Evolutionary conservation across 192 early-diverging fungal genomes (phyloP).

Genomic region (Entomortierella lignicola): DNA sequence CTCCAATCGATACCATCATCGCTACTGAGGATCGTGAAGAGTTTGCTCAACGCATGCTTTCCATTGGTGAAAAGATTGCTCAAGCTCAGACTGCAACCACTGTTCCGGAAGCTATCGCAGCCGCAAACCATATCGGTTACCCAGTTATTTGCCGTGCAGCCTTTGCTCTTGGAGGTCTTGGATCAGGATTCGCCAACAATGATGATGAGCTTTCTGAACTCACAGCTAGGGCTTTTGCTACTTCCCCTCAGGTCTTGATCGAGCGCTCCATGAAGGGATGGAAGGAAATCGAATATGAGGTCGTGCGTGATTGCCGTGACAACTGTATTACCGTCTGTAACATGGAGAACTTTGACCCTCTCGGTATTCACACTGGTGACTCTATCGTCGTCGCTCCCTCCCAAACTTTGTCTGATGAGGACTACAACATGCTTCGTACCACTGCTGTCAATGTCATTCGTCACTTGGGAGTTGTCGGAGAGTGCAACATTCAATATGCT

Average conservation of each 20-base stretch:
- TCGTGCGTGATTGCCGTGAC: conserved; percentile 92
- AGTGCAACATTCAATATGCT: conserved; percentile 99
- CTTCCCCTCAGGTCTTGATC: conserved; percentile 93
- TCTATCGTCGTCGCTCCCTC: conserved; percentile 98
- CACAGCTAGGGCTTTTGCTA: conserved; percentile 89
- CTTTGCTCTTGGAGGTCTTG: conserved; percentile 95
- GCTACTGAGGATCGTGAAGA: conserved; percentile 97
- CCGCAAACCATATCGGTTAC: conserved; percentile 91
- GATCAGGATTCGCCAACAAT: conserved; percentile 96
- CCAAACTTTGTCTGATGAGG: conserved; percentile 96
- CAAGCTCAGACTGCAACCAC: conserved; percentile 84
- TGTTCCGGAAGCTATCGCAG: conserved; percentile 87
- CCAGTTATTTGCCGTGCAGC: conserved; percentile 97
- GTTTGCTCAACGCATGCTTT: conserved; percentile 83
- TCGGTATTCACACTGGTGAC: conserved; percentile 99
- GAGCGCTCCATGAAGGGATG: conserved; percentile 99
- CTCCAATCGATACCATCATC: conserved; percentile 94
- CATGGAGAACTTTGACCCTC: conserved; percentile 99
- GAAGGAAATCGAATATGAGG: conserved; percentile 99
- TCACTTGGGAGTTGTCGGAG: conserved; percentile 97
- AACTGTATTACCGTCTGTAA: conserved; percentile 99
- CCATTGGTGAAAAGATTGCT: conserved; percentile 94
- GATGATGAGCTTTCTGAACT: conserved; percentile 84
- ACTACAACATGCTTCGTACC: conserved; percentile 98
- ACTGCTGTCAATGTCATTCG: conserved; percentile 97